phyloP scores from a whole-genome alignment of 495 filamentous ascomycete genomes.

The Aspergillus biplanus region DNA sequence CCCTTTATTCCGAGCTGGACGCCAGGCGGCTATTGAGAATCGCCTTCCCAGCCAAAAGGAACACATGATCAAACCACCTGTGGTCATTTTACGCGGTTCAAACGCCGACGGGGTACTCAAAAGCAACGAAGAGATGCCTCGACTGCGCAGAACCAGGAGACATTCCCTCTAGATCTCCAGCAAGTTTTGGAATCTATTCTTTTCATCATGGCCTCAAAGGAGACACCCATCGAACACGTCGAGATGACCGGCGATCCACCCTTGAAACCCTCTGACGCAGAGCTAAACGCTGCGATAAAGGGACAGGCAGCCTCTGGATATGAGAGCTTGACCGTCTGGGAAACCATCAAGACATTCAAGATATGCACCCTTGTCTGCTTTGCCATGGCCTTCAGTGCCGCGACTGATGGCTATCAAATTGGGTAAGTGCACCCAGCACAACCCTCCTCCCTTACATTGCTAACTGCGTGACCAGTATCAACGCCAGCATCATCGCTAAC shows the following conservation, averaged over 20 bases:
- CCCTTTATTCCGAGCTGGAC: neutral
- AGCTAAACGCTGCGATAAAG: slow-evolving; percentile 8
- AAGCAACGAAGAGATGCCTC: neutral
- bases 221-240: slow-evolving; percentile 6
- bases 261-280: slow-evolving; percentile 1
- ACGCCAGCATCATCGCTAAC: slow-evolving; percentile 22
- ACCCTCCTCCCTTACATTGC: neutral
- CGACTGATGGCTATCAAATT: slow-evolving; percentile 22
- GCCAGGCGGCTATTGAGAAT: neutral
- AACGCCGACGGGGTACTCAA: neutral
- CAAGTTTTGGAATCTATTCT: neutral
- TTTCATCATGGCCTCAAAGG: neutral
- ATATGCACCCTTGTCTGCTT: slow-evolving; percentile 17
- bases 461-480: slow-evolving; percentile 12
- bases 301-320: slow-evolving; percentile 14
- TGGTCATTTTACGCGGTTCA: neutral
- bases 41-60: neutral
- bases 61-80: neutral
- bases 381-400: slow-evolving; percentile 21
- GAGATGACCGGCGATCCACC: neutral
- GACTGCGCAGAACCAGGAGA: neutral
- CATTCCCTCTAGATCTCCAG: neutral
- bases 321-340: slow-evolving; percentile 4
- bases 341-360: slow-evolving; percentile 18
- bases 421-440: slow-evolving; percentile 1